Conservation (phyloP, 164 flowering plant genomes). For the Tetracentron sinense region DNA sequence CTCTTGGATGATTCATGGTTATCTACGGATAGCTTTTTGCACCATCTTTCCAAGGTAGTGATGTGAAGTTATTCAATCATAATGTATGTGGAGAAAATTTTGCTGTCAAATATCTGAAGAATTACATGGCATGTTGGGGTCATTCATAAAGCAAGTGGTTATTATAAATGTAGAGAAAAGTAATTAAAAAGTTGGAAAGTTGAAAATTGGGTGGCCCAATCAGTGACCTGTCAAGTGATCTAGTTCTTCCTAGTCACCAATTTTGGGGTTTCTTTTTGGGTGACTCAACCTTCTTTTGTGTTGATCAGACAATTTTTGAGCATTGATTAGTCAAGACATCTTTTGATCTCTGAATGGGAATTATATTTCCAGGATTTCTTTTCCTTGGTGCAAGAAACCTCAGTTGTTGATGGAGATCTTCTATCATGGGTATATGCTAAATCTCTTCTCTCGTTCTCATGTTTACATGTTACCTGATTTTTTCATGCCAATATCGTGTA, state of each 20-base stretch:
- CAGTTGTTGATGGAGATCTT: constrained; percentile 84
- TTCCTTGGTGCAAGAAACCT: constrained; percentile 62
- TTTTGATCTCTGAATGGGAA: neutral
- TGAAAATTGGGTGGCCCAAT: neutral
- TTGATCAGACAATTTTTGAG: too few species aligned
- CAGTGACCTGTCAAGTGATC: neutral
- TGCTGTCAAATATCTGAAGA: neutral
- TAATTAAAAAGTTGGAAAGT: too few species aligned
- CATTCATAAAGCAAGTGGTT: neutral
- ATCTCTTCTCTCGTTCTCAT: neutral
- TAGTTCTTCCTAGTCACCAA: neutral
- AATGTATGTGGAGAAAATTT: neutral
- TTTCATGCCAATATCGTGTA: too few species aligned
- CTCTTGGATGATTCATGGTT: constrained; percentile 84
- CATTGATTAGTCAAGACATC: too few species aligned
- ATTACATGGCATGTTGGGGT: too few species aligned
- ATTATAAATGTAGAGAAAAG: neutral
- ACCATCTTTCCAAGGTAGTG: constrained; percentile 74
- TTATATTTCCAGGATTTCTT: constrained; percentile 66
- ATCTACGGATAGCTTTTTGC: constrained; percentile 69
- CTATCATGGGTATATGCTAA: constrained; percentile 56
- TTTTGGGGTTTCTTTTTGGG: too few species aligned
- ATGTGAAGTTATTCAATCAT: neutral
- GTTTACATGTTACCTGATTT: too few species aligned
- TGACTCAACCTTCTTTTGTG: too few species aligned